Percentiles rank a stretch among this genome's conserved stretches.
Evolutionary conservation across 1,284 basidiomycete genomes (phyloP).

Genomic region (Peniophora sp.): DNA sequence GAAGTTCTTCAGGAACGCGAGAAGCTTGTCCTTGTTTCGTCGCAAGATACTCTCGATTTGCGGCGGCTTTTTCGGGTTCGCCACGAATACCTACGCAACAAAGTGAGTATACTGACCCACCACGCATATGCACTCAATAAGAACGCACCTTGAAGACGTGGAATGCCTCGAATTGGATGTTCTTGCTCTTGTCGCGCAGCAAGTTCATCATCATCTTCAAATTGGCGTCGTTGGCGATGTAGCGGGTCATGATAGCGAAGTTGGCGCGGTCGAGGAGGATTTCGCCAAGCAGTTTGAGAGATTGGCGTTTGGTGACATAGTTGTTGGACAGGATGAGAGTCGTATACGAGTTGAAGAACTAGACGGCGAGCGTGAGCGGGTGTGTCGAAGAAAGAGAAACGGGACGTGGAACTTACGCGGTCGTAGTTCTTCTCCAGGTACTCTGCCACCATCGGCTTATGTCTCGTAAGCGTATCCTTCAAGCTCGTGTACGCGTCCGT

Average conservation of each 20-base stretch:
- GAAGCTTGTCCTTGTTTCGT: constrained; percentile 89
- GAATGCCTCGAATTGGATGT: too few species aligned
- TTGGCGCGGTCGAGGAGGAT: constrained; percentile 96
- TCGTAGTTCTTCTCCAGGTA: too few species aligned
- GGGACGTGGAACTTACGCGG: constrained; percentile 70
- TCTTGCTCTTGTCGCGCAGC: too few species aligned
- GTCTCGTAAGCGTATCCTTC: constrained; percentile 94
- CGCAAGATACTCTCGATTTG: constrained; percentile 86
- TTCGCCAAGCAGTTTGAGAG: constrained; percentile 95
- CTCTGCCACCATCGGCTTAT: too few species aligned
- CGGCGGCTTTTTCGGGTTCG: constrained; percentile 99
- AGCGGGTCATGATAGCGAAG: constrained; percentile 98
- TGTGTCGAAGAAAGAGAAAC: too few species aligned
- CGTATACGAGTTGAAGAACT: constrained; percentile 96
- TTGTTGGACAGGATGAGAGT: constrained; percentile 88
- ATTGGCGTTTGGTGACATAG: constrained; percentile 99
- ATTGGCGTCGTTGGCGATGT: constrained; percentile 88
- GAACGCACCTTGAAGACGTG: constrained; percentile 93
- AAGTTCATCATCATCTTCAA: too few species aligned
- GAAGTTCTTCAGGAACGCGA: constrained; percentile 86
- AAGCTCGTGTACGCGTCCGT: constrained; percentile 97
- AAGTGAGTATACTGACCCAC: constrained; percentile 1
- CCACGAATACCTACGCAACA: constrained; percentile 82
- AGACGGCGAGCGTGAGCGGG: too few species aligned
- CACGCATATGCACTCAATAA: constrained; percentile 8